Evolutionary conservation across 1,139 yeast species (phyloP), one percentile per base, ranked within the genome.

Genomic region (Waltiozyma sp.): DNA sequence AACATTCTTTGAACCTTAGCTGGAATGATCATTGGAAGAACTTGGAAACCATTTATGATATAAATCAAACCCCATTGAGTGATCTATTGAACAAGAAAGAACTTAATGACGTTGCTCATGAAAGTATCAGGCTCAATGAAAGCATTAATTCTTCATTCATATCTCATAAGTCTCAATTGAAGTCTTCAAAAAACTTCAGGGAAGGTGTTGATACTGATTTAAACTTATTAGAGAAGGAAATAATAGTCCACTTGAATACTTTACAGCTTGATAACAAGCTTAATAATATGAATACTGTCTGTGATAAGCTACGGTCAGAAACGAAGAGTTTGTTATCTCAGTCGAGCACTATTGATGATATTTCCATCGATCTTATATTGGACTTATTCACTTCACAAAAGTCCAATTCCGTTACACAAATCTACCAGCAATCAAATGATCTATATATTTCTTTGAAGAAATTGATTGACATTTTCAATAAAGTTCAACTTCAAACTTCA

Each of bases 21-120:
- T 82, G 91, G 91, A 50, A 49, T 16, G 56, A 54, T 0, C 65
- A 72, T 44, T 78, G 63, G 48, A 53, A 60, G 1, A 60, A 59
- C 7, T 58, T 81, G 31, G 56, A 62, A 38, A 60, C 61, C 9
- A 63, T 79, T 19, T 65, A 72, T 0, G 56, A 62, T 43, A 44
- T 55, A 39, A 56, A 53, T 16, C 56, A 46, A 16, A 40, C 39
- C 4, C 50, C 56, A 2, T 43, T 63, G 31, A 54, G 68, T 2
- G 55, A 57, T 3, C 55, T 66, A 37, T 47, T 70, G 3, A 49
- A 61, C 42, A 48, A 49, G 14, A 43, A 46, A 2, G 54, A 57
- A 9, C 44, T 69, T 28, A 50, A 56, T 18, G 35, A 43, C 1
- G 49, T 54, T 19, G 59, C 70, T 1, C 45, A 48, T 2, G 52